Percentiles rank a stretch among this genome's conserved stretches.
phyloP scores from a whole-genome alignment of 1,284 basidiomycete species.

The Puccinia sorghi region DNA sequence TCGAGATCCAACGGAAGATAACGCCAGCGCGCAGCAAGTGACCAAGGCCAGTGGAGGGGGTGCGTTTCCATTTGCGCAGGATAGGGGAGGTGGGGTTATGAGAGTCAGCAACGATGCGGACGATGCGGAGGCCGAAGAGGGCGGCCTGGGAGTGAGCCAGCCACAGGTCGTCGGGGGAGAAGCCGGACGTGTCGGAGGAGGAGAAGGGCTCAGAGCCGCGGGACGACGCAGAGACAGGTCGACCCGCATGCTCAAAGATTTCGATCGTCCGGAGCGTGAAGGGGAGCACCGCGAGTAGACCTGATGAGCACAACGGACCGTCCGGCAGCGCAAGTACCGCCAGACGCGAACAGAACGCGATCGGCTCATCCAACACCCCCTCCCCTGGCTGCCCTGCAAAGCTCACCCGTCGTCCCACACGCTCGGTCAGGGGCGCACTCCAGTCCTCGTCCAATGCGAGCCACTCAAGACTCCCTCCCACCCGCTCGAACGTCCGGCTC shows the following conservation, averaged over 20 bases:
- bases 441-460: slow-evolving; percentile 23
- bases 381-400: slow-evolving; percentile 18
- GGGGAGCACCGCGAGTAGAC: slow-evolving; percentile 1
- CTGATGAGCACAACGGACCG: slow-evolving; percentile 8
- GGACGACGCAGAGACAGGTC: neutral
- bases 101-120: slow-evolving; percentile 1
- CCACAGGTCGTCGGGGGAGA: slow-evolving; percentile 13
- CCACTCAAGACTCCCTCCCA: slow-evolving; percentile 11
- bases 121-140: slow-evolving; percentile 18
- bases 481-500: slow-evolving; percentile 23
- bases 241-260: neutral
- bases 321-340: neutral
- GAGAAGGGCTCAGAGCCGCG: neutral
- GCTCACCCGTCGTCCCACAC: neutral
- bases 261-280: slow-evolving; percentile 18
- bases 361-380: slow-evolving; percentile 23
- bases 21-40: slow-evolving; percentile 7
- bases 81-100: neutral
- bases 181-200: neutral
- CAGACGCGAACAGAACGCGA: slow-evolving; percentile 21
- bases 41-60: neutral
- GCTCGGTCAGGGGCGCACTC: slow-evolving; percentile 3
- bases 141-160: slow-evolving; percentile 23
- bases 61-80: slow-evolving; percentile 10
- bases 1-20: slow-evolving; percentile 4